Conservation (phyloP, 169 alveolate genomes). For the Pseudocohnilembus persalinus region DNA sequence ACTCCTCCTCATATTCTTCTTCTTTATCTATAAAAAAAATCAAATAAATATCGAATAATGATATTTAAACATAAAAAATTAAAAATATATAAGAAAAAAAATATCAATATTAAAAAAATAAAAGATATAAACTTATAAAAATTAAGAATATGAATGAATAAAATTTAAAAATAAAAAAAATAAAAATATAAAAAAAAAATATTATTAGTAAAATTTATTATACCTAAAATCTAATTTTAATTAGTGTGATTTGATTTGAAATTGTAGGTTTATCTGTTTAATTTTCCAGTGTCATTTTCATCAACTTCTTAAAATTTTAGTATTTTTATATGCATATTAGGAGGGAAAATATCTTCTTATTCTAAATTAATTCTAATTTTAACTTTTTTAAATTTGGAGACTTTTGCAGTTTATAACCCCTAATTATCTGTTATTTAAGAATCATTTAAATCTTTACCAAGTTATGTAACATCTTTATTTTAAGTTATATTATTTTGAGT, state of each 20-base stretch:
- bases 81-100: not conserved
- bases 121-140: no score
- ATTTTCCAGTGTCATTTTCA: not conserved
- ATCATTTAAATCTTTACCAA: not conserved
- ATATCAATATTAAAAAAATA: no score
- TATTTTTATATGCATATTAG: not conserved
- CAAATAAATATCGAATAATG: constrained; percentile 12
- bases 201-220: no score
- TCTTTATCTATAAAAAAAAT: constrained; percentile 23
- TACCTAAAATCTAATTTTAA: not conserved
- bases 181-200: no score
- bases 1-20: constrained; percentile 23
- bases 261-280: not conserved
- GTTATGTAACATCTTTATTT: not conserved
- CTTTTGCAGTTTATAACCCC: no score
- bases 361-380: constrained; percentile 9
- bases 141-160: no score
- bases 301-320: constrained; percentile 20
- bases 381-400: constrained; percentile 1
- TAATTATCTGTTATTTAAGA: not conserved
- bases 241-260: not conserved
- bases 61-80: constrained; percentile 6
- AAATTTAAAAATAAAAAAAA: no score
- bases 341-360: not conserved
- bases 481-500: not conserved